A percentile compares a stretch with the other conserved stretches of the same genome.
Evolutionary conservation across 805 yeast species (phyloP).

Genomic region (Kazachstania martiniae): DNA sequence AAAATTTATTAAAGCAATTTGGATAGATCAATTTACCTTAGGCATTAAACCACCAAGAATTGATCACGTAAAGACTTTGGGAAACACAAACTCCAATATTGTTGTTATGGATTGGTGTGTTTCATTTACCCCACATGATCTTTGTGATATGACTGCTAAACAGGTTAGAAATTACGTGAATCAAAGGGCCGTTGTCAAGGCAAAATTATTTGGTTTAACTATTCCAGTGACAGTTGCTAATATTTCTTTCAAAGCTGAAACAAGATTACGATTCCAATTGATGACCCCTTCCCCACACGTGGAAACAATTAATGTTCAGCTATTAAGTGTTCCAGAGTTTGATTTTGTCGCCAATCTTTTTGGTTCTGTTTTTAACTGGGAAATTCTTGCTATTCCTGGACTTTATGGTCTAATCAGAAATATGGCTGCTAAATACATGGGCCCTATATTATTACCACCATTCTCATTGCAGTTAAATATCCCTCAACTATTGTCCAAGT

Average conservation of each 20-base stretch:
- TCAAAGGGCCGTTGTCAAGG: constrained; percentile 65
- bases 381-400: constrained; percentile 77
- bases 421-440: constrained; percentile 72
- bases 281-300: constrained; percentile 85
- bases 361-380: constrained; percentile 79
- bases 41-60: constrained; percentile 94
- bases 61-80: constrained; percentile 77
- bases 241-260: constrained; percentile 59
- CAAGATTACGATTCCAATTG: constrained; percentile 76
- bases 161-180: constrained; percentile 75
- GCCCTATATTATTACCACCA: constrained; percentile 79
- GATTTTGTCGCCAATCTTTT: constrained; percentile 65
- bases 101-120: constrained; percentile 96
- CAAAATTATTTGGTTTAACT: constrained; percentile 64
- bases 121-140: constrained; percentile 82
- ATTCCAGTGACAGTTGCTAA: constrained; percentile 72
- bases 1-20: constrained; percentile 64
- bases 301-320: constrained; percentile 74
- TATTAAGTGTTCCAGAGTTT: constrained; percentile 75
- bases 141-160: constrained; percentile 70
- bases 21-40: constrained; percentile 78
- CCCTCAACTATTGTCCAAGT: constrained; percentile 81
- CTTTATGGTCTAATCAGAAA: constrained; percentile 68
- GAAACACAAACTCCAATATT: constrained; percentile 75
- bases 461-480: constrained; percentile 84